Evolutionary conservation across 2,329 filamentous ascomycete genomes (phyloP), one percentile per base, ranked within the genome.

Genomic region (Pyricularia grisea): DNA sequence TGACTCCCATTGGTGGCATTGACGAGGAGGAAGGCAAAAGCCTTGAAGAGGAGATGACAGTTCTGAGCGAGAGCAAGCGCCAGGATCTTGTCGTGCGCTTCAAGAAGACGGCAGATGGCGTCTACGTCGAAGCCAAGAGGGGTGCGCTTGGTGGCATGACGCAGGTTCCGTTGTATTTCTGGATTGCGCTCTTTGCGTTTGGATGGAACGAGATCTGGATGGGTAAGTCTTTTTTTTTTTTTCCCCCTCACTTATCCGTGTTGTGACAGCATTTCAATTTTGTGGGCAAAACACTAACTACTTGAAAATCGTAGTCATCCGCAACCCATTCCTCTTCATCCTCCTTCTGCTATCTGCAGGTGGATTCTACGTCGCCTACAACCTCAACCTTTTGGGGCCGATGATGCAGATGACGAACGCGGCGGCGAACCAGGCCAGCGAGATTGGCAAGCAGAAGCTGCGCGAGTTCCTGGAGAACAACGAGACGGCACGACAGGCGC

Each of bases 191-290:
- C 69, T 82, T 99, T 72, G 92, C 93, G 27, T 84, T 99, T 66
- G 95, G 95, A n/a, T 99, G 95, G 95, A 99, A 99, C 79, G 95
- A 99, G 80, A 94, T 99, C 72, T 83, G 97, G 73, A 92, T 94
- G 76, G 93, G 94, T 97, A 85, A 85, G 91, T 77, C 58, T 67
- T 68, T 36, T 27, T 60, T 42, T 17, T 33, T 36, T 50, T 31
- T n/a, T n/a, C n/a, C n/a, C n/a, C n/a, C n/a, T 10, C 31, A 33
- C 31, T 33, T 10, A 2, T 33, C 9, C 31, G 6, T 65, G 33
- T 36, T 28, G 27, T 60, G n/a, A 70, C 72, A 68, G 73, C 71
- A 14, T 14, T 33, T 20, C 64, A 23, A 65, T 65, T 72, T 74
- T 70, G 73, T 68, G 28, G 17, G 4, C 14, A 7, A 36, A 0